These are phyloP conservation scores for Aspergillus sp. DNA, from an alignment of 2,329 filamentous ascomycete genomes.

Conservation along the genomic window DNA sequence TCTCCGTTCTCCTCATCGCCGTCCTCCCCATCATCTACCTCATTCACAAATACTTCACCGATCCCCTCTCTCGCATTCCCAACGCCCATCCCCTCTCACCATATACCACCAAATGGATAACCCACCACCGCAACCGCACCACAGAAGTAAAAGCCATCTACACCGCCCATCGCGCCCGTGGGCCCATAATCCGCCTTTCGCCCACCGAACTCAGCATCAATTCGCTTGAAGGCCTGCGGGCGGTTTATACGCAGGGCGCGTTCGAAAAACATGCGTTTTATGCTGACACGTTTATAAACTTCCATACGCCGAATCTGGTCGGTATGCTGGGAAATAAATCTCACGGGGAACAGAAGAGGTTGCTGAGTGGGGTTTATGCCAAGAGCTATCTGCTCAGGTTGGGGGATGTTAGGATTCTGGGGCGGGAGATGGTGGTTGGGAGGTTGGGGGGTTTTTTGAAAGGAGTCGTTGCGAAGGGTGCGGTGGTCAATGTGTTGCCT, in stretches of 20 bases:
- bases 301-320: slow-evolving; percentile 65
- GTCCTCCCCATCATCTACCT: not conserved
- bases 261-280: slow-evolving; percentile 72
- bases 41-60: slow-evolving; percentile 29
- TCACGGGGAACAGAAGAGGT: slow-evolving; percentile 69
- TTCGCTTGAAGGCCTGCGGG: slow-evolving; percentile 56
- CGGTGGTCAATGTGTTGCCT: slow-evolving; percentile 54
- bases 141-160: slow-evolving; percentile 62
- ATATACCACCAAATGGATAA: slow-evolving; percentile 64
- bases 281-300: slow-evolving; percentile 64
- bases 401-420: slow-evolving; percentile 55
- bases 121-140: slow-evolving; percentile 54
- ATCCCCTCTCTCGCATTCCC: slow-evolving; percentile 29
- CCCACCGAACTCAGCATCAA: slow-evolving; percentile 67
- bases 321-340: slow-evolving; percentile 58
- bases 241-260: slow-evolving; percentile 64
- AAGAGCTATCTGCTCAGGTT: slow-evolving; percentile 68
- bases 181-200: slow-evolving; percentile 61
- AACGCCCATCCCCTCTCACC: slow-evolving; percentile 59
- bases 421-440: slow-evolving; percentile 60
- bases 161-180: slow-evolving; percentile 55
- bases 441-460: slow-evolving; percentile 35
- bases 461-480: slow-evolving; percentile 3
- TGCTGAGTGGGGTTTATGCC: slow-evolving; percentile 73
- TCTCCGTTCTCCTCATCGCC: not conserved